Evolutionary conservation across 768 basidiomycete species (phyloP).

Genomic region (Calocera viscosa): DNA sequence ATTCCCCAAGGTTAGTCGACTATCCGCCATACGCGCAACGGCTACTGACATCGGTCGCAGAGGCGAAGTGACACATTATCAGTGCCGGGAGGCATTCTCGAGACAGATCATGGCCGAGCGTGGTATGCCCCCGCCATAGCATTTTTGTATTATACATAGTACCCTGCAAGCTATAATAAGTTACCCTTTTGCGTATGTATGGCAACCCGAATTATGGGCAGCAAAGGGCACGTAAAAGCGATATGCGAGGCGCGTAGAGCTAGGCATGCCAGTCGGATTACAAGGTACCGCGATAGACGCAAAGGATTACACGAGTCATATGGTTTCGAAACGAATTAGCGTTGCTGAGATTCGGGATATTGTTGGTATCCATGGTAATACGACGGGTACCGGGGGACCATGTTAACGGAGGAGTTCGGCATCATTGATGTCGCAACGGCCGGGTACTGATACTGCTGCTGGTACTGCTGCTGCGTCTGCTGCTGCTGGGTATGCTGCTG

Average conservation of each 20-base stretch:
- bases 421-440: background rate
- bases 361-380: background rate
- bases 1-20: slow-evolving; percentile 59
- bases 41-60: slow-evolving; percentile 30
- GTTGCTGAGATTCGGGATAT: background rate
- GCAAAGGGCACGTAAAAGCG: no score
- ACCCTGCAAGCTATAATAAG: background rate
- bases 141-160: background rate
- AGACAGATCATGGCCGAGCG: background rate
- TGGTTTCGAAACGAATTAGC: background rate
- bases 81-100: slow-evolving; percentile 79
- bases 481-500: background rate
- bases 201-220: no score
- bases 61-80: slow-evolving; percentile 93
- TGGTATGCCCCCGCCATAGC: background rate
- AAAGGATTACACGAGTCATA: background rate
- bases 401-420: background rate
- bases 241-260: no score
- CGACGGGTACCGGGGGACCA: background rate
- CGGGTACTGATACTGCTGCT: background rate
- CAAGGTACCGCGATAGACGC: background rate
- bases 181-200: no score
- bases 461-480: background rate
- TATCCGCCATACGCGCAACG: background rate
- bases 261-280: no score